Evolutionary conservation across 305 asterid genomes (phyloP).

Genomic region (Fraxinus velutina): DNA sequence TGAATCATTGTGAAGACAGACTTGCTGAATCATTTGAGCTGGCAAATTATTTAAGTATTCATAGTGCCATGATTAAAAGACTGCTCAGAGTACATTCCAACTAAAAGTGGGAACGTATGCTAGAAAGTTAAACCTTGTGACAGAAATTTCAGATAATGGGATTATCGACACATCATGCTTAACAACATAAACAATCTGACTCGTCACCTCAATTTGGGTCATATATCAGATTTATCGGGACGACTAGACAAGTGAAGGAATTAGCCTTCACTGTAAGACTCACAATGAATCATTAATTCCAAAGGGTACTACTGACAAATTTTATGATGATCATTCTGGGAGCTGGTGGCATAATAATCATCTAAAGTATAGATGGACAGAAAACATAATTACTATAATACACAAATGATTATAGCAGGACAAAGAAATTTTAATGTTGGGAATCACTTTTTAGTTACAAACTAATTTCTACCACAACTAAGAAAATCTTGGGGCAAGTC

Average conservation of each 20-base stretch:
- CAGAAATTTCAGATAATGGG: not conserved
- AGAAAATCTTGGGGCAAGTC: constrained; percentile 8
- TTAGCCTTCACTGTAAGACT: not conserved
- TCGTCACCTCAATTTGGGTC: not conserved
- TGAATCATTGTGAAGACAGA: not conserved
- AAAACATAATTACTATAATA: not conserved
- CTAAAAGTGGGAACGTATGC: not conserved
- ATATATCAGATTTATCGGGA: not conserved
- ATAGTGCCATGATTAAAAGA: not conserved
- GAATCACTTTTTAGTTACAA: not conserved
- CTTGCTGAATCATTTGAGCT: not conserved
- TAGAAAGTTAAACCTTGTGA: not conserved
- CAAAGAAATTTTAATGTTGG: not conserved
- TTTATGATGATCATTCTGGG: not conserved
- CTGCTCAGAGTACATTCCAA: not conserved
- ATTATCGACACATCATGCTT: not conserved
- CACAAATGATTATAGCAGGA: not conserved
- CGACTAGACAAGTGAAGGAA: not conserved
- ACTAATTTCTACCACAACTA: not conserved
- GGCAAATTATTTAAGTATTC: not conserved
- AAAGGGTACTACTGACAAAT: not conserved
- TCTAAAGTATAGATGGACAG: not conserved
- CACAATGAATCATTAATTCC: not conserved
- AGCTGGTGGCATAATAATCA: not conserved
- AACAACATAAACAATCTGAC: not conserved